Conservation (phyloP, 176 grass and related monocot species). For the Aegilops sharonensis region DNA sequence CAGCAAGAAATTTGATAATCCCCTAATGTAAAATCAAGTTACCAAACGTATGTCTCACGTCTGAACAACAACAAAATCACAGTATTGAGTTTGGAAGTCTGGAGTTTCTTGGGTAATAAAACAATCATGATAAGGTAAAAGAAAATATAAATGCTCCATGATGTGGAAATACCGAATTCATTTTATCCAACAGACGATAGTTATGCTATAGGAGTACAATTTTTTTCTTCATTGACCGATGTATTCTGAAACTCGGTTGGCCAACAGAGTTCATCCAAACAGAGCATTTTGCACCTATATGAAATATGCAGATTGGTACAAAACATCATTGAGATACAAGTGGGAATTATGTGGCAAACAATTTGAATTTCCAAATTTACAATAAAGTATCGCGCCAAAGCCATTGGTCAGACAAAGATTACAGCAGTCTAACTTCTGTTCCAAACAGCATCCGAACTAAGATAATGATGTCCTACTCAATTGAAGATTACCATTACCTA, state of each 20-base stretch:
- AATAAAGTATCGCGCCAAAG: neutral
- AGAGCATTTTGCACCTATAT: neutral
- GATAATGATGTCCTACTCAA: neutral
- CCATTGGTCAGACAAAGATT: neutral
- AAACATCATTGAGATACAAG: neutral
- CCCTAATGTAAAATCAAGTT: neutral
- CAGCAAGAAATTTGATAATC: neutral
- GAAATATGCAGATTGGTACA: neutral
- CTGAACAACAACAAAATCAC: neutral
- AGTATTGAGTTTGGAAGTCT: neutral
- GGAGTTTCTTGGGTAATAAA: neutral
- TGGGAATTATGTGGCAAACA: neutral
- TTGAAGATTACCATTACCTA: neutral
- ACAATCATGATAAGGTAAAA: neutral
- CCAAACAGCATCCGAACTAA: neutral
- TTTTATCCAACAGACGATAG: neutral
- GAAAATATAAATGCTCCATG: neutral
- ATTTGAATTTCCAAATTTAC: neutral
- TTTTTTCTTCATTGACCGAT: neutral
- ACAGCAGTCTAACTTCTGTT: neutral
- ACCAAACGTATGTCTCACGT: neutral
- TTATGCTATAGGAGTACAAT: neutral
- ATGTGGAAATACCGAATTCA: neutral
- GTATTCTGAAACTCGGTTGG: neutral
- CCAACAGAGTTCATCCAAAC: neutral